phyloP scores from a whole-genome alignment of 352 stramenopile genomes.

The Lagenidium giganteum region DNA sequence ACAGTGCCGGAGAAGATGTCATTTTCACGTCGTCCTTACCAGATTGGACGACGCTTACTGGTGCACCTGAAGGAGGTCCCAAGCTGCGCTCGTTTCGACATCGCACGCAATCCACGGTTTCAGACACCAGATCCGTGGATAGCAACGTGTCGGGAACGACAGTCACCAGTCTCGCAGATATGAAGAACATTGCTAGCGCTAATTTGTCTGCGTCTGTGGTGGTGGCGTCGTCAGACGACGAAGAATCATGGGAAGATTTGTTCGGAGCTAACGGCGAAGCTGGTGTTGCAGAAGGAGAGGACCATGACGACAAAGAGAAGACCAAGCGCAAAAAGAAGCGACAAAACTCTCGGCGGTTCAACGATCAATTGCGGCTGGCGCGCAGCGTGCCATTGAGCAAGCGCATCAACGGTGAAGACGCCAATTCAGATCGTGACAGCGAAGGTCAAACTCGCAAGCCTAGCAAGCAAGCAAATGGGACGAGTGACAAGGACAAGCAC shows the following conservation, averaged over 20 bases:
- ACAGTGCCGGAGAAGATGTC: conserved; percentile 26
- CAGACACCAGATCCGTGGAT: conserved; percentile 18
- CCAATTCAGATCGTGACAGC: too few species aligned
- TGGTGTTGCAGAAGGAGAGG: conserved; percentile 3
- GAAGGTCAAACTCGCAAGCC: too few species aligned
- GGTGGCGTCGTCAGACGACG: conserved; percentile 18
- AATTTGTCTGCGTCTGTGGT: conserved; percentile 45
- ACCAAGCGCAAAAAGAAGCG: conserved; percentile 43
- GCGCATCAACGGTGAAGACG: conserved; percentile 44
- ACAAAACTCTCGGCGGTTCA: conserved; percentile 69
- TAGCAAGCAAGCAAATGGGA: conserved; percentile 12
- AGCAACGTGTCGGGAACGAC: conserved; percentile 11
- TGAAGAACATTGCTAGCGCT: too few species aligned
- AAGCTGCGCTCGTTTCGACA: conserved; percentile 26
- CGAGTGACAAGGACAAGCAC: too few species aligned
- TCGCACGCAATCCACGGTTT: conserved; percentile 18
- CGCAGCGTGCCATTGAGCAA: conserved; percentile 44
- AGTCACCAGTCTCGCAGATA: conserved; percentile 41
- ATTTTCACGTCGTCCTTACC: conserved; percentile 58
- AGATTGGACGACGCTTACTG: conserved; percentile 49
- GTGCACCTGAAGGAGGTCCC: conserved; percentile 13
- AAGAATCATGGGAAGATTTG: conserved; percentile 70
- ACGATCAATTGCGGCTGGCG: conserved; percentile 56
- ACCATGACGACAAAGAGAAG: conserved; percentile 24
- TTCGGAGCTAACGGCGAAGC: conserved; percentile 43